Conservation (phyloP, 192 early-diverging fungal genomes). For the Backusella morwellensis region DNA sequence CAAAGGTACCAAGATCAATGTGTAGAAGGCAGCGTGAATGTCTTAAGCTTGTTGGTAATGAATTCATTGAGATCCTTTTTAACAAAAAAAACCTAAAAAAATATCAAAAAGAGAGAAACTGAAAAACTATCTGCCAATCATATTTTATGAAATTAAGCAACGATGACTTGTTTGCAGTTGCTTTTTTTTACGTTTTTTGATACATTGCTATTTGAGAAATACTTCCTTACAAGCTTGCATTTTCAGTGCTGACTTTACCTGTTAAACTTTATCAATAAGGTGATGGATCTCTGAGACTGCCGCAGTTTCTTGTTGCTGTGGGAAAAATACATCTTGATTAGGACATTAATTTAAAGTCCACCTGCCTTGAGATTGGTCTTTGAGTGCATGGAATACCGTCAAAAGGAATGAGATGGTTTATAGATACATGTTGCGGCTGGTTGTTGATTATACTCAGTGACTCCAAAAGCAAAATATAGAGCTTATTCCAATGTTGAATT, state of each 20-base stretch:
- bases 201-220: too few relatives aligned
- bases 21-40: constrained; percentile 33
- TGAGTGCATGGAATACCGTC: too few relatives aligned
- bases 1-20: constrained; percentile 43
- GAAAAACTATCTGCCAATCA: background rate
- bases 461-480: too few relatives aligned
- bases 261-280: too few relatives aligned
- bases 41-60: constrained; percentile 20
- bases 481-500: too few relatives aligned
- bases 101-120: background rate
- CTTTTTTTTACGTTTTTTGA: background rate
- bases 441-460: too few relatives aligned
- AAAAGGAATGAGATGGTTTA: too few relatives aligned
- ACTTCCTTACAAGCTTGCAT: background rate
- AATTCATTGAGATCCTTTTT: constrained; percentile 9
- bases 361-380: background rate
- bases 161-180: too few relatives aligned
- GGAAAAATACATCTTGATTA: background rate
- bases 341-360: background rate
- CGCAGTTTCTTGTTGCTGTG: background rate
- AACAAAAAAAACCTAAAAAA: background rate
- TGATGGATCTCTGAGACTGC: background rate
- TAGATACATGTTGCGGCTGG: too few relatives aligned
- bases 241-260: background rate
- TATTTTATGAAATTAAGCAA: background rate